phyloP scores from a whole-genome alignment of 2,329 filamentous ascomycete species.

The Pleochaeta shiraiana region DNA sequence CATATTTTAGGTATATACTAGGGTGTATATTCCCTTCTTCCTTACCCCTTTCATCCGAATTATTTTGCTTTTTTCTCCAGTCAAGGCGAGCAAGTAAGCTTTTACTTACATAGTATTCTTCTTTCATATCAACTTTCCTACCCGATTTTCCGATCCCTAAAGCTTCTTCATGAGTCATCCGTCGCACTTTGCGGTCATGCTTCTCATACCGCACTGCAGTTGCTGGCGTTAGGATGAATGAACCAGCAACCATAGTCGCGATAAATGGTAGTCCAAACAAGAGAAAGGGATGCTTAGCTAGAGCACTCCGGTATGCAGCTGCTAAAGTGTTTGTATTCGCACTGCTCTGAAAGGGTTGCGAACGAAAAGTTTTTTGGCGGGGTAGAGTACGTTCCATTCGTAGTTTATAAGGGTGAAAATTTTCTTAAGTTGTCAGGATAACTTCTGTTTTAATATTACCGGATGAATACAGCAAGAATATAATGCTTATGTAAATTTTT shows the following conservation, averaged over 20 bases:
- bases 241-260: slow-evolving; percentile 69
- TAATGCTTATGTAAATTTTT: too few relatives aligned
- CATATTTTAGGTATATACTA: too few relatives aligned
- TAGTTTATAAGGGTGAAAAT: neutral
- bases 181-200: slow-evolving; percentile 72
- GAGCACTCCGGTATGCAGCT: slow-evolving; percentile 49
- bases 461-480: too few relatives aligned
- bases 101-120: slow-evolving; percentile 62
- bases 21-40: too few relatives aligned
- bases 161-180: slow-evolving; percentile 69
- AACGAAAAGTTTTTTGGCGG: slow-evolving; percentile 28
- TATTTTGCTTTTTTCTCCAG: too few relatives aligned
- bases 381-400: neutral
- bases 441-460: too few relatives aligned
- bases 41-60: neutral
- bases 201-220: slow-evolving; percentile 87
- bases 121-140: slow-evolving; percentile 56
- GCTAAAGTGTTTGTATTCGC: slow-evolving; percentile 47
- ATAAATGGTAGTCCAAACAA: slow-evolving; percentile 92
- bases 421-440: too few relatives aligned
- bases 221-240: slow-evolving; percentile 84
- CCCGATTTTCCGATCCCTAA: slow-evolving; percentile 53
- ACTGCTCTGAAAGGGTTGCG: slow-evolving; percentile 47
- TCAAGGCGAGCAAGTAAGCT: too few relatives aligned
- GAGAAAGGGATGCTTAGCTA: slow-evolving; percentile 66